Evolutionary conservation across 1,284 basidiomycete genomes (phyloP), one percentile per base, ranked within the genome.

Genomic region (Prillingera fragicola): DNA sequence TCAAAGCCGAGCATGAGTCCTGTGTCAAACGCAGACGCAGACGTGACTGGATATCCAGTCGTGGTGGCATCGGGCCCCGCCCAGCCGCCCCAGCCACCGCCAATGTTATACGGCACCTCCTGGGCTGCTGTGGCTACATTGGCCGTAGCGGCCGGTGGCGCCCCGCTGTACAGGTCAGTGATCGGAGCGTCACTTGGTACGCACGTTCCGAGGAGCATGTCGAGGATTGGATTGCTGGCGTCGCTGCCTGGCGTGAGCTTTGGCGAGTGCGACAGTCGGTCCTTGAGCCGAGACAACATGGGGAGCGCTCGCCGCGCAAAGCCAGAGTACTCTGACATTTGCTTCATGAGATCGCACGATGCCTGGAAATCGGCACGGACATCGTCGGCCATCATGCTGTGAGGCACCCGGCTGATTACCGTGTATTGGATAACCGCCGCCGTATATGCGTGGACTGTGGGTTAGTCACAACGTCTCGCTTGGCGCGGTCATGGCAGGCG

Each of bases 301-400:
- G 50, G 50, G 5, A 52, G 33, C 3, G 50, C 50, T 19, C 47
- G 39, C 2, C 50, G 46, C 2, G 50, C 50, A 1, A 48, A 34
- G n/a, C 44, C 50, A 3, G 50, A 52, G 21, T 45, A 41, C 7
- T 43, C 40, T 1, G 50, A 41, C 50, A 57, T 53, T 29, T 53
- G 45, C 18, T 42, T 45, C 28, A 57, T 45, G 10, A 55, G 47
- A 25, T 48, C 41, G 36, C 43, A 39, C 7, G 54, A 43, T 3
- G 39, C 35, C 12, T 42, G 32, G 26, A 57, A 57, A 41, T 55
- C 50, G 24, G 43, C 39, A 8, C 54, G 50, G 17, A 55, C 52
- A 25, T 57, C 56, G 26, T 54, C 48, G 9, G 50, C 51, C 48
- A 58, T 52, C 48, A 58, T 56, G 41, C 50, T 48, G 4, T 34